Evolutionary conservation across 805 yeast species (phyloP).

Genomic region (Barnettozyma populi): DNA sequence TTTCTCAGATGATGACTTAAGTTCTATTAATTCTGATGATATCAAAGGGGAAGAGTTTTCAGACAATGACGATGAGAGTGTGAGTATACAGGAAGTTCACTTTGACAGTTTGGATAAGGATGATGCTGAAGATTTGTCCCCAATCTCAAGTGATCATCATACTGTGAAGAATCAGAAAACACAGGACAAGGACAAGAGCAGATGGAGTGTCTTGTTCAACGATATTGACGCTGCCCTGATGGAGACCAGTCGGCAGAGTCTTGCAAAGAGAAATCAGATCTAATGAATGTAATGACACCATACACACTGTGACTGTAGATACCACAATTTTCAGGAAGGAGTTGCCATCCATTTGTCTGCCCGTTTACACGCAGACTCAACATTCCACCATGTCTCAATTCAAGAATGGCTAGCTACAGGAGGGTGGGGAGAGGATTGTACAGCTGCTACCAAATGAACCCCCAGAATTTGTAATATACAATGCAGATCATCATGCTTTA

Average conservation of each 20-base stretch:
- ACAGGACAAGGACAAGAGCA: not conserved
- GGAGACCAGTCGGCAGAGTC: constrained; percentile 7
- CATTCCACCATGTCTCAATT: too few relatives aligned
- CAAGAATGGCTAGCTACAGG: too few relatives aligned
- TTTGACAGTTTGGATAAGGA: not conserved
- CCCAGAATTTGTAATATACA: not conserved
- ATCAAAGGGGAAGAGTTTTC: not conserved
- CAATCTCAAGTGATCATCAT: constrained; percentile 1
- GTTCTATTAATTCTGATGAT: not conserved
- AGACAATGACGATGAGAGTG: not conserved
- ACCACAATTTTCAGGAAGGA: too few relatives aligned
- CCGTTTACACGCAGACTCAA: too few relatives aligned
- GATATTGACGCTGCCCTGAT: constrained; percentile 22
- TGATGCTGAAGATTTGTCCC: not conserved
- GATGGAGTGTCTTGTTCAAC: constrained; percentile 21
- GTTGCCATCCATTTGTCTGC: too few relatives aligned
- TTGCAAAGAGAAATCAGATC: not conserved
- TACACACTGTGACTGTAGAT: not conserved
- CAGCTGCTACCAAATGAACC: not conserved
- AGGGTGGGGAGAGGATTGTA: not conserved
- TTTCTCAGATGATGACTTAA: not conserved
- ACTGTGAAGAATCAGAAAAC: not conserved
- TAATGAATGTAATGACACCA: not conserved
- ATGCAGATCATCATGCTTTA: not conserved
- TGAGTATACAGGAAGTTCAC: not conserved